Evolutionary conservation across 192 early-diverging fungal genomes (phyloP).

Genomic region (Piromyces finnis): DNA sequence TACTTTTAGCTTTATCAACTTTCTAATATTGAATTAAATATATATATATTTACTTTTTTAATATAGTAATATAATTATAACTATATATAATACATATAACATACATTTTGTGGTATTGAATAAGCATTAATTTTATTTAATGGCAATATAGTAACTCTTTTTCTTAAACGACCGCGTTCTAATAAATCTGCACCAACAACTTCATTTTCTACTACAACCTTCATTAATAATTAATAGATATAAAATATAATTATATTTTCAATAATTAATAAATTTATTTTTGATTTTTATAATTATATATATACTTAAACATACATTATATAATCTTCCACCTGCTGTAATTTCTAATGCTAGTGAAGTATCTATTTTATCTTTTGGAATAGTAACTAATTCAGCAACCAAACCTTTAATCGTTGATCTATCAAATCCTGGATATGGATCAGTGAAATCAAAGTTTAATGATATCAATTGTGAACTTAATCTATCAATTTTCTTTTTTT

Average conservation of each 20-base stretch:
- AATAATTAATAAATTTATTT: too few species aligned
- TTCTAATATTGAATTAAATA: slow-evolving; percentile 10
- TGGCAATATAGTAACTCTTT: slow-evolving; percentile 79
- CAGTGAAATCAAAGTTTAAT: slow-evolving; percentile 63
- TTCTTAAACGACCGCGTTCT: slow-evolving; percentile 52
- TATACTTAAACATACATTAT: slow-evolving; percentile 56
- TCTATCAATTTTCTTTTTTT: slow-evolving; percentile 22
- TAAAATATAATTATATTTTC: too few species aligned
- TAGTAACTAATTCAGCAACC: slow-evolving; percentile 70
- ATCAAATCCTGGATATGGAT: slow-evolving; percentile 78
- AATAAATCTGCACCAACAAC: slow-evolving; percentile 61
- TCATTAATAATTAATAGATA: slow-evolving; percentile 1
- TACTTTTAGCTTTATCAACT: slow-evolving; percentile 46
- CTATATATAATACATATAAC: not conserved
- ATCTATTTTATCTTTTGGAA: slow-evolving; percentile 48
- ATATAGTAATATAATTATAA: not conserved
- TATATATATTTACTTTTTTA: not conserved
- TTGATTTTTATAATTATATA: too few species aligned
- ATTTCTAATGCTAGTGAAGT: slow-evolving; percentile 75
- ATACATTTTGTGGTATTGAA: slow-evolving; percentile 21
- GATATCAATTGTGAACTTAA: slow-evolving; percentile 29
- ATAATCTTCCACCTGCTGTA: slow-evolving; percentile 81
- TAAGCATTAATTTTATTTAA: slow-evolving; percentile 79
- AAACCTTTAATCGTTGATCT: slow-evolving; percentile 75
- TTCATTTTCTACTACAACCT: slow-evolving; percentile 86